Evolutionary conservation across 2,329 filamentous ascomycete genomes (phyloP).

Genomic region (Colletotrichum chlorophyti): DNA sequence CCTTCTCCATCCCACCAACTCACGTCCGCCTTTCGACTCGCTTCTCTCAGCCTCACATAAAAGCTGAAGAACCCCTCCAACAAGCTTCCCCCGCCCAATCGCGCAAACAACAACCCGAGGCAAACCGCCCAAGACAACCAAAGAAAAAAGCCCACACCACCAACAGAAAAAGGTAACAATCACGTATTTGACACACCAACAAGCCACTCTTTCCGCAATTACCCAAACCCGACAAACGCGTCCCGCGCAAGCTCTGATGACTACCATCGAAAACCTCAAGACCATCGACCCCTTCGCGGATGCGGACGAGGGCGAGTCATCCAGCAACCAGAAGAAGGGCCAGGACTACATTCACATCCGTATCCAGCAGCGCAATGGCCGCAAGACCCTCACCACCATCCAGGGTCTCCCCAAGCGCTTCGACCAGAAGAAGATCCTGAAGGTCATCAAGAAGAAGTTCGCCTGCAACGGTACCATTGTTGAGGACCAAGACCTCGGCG

Average conservation of each 20-base stretch:
- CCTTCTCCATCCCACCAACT: conserved; percentile 23
- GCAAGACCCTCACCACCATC: conserved; percentile 99
- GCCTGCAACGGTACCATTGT: conserved; percentile 32
- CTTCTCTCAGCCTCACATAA: conserved; percentile 9
- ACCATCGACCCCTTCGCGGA: conserved; percentile 32
- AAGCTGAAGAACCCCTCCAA: not conserved
- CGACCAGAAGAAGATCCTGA: conserved; percentile 99
- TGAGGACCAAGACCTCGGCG: conserved; percentile 30
- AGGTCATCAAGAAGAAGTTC: conserved; percentile 98
- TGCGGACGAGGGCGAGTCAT: conserved; percentile 32
- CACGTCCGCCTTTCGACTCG: not conserved
- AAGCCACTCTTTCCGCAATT: not conserved
- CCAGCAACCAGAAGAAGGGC: conserved; percentile 28
- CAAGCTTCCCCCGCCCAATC: not conserved
- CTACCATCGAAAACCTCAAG: conserved; percentile 33
- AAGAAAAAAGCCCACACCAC: not conserved
- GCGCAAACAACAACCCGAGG: conserved; percentile 4
- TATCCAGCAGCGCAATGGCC: conserved; percentile 61
- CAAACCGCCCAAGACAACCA: not conserved
- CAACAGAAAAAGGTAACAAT: not conserved
- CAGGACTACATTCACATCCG: conserved; percentile 33
- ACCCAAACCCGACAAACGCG: conserved; percentile 1
- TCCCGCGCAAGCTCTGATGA: conserved; percentile 27
- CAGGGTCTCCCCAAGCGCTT: conserved; percentile 99
- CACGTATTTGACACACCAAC: not conserved